These are phyloP conservation scores for Nitzschia putrida DNA, from an alignment of 108 stramenopile genomes.

Conservation along the genomic window DNA sequence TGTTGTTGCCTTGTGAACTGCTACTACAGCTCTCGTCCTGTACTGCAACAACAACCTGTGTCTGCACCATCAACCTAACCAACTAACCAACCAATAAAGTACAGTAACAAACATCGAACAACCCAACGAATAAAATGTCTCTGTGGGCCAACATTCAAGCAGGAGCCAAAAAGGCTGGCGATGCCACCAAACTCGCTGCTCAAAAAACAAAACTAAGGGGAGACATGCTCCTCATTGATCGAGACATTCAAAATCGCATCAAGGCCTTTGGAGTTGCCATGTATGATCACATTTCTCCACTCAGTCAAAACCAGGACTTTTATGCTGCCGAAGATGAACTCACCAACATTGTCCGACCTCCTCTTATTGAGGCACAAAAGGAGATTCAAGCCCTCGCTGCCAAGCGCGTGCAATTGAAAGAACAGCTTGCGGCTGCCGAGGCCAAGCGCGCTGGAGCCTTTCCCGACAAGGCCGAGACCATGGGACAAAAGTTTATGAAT, in stretches of 20 bases:
- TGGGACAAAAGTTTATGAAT: slow-evolving; percentile 66
- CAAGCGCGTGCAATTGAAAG: slow-evolving; percentile 60
- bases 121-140: slow-evolving; percentile 19
- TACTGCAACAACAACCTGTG: too few species aligned
- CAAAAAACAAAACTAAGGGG: slow-evolving; percentile 66
- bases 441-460: slow-evolving; percentile 59
- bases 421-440: slow-evolving; percentile 57
- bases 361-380: slow-evolving; percentile 64
- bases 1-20: too few species aligned
- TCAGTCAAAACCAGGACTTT: slow-evolving; percentile 68
- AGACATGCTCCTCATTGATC: slow-evolving; percentile 76
- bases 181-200: slow-evolving; percentile 53
- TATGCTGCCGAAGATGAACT: slow-evolving; percentile 67
- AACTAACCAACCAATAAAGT: too few species aligned
- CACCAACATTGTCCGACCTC: slow-evolving; percentile 64
- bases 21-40: too few species aligned
- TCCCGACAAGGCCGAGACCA: slow-evolving; percentile 56
- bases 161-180: slow-evolving; percentile 49
- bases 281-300: slow-evolving; percentile 73
- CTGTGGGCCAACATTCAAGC: slow-evolving; percentile 62
- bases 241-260: slow-evolving; percentile 62
- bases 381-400: slow-evolving; percentile 75
- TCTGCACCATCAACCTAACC: too few species aligned
- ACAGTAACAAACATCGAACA: too few species aligned
- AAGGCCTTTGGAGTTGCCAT: slow-evolving; percentile 78